Percentiles rank a stretch among this genome's conserved stretches.
Evolutionary conservation across 2,329 filamentous ascomycete genomes (phyloP).

Genomic region (Pestalotiopsis sp.): DNA sequence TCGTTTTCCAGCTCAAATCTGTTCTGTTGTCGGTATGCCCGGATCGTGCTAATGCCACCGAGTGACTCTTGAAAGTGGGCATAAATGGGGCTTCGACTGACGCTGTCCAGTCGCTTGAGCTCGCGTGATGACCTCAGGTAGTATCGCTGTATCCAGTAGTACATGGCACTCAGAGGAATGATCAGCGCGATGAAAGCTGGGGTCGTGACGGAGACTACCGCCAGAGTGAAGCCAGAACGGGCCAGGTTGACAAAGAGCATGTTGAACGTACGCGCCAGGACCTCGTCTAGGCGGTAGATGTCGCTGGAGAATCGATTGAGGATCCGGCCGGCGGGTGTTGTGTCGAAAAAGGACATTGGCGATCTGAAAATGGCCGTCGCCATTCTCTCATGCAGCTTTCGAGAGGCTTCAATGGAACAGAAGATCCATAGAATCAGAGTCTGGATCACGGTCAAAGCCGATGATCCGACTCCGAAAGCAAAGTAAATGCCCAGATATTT

Average conservation of each 20-base stretch:
- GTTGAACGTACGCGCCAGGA: constrained; percentile 95
- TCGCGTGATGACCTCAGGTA: constrained; percentile 96
- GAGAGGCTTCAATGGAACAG: constrained; percentile 97
- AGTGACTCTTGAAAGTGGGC: constrained; percentile 98
- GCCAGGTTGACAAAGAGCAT: constrained; percentile 85
- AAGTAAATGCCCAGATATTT: constrained; percentile 97
- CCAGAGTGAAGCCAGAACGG: constrained; percentile 79
- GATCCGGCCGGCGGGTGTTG: constrained; percentile 93
- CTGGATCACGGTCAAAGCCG: constrained; percentile 83
- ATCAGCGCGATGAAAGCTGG: constrained; percentile 82
- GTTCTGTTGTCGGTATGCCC: constrained; percentile 87
- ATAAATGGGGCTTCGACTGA: constrained; percentile 94
- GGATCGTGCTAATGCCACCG: constrained; percentile 91
- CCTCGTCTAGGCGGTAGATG: constrained; percentile 84
- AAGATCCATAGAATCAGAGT: constrained; percentile 98
- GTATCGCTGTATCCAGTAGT: constrained; percentile 94
- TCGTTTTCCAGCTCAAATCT: constrained; percentile 93
- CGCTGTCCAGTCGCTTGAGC: constrained; percentile 92
- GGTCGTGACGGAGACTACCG: constrained; percentile 79
- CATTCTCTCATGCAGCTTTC: constrained; percentile 97
- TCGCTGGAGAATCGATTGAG: constrained; percentile 94
- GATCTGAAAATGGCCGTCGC: constrained; percentile 95
- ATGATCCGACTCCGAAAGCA: constrained; percentile 86
- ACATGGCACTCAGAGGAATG: constrained; percentile 77
- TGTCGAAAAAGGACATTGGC: constrained; percentile 99